Percentiles rank a stretch among this genome's conserved stretches.
phyloP scores from a whole-genome alignment of 2,329 filamentous ascomycete species.

The Macrophomina pseudophaseolina region DNA sequence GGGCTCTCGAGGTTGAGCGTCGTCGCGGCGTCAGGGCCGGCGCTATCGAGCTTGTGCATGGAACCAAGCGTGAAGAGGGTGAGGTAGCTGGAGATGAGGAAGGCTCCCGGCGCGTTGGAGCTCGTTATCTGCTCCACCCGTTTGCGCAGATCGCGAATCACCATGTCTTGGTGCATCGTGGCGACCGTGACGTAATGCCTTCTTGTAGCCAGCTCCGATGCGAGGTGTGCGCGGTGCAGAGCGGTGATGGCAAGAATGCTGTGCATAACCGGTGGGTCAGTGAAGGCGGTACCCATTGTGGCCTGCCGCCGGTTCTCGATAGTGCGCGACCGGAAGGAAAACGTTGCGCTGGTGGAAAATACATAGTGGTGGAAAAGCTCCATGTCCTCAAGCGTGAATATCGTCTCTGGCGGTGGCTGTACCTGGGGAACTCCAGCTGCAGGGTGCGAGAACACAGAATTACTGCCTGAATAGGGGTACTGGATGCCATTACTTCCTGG shows the following conservation, averaged over 20 bases:
- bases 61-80: slow-evolving; percentile 4
- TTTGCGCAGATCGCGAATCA: background rate
- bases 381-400: slow-evolving; percentile 34
- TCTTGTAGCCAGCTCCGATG: background rate
- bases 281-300: slow-evolving; percentile 41
- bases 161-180: background rate
- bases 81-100: slow-evolving; percentile 16
- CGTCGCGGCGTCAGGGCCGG: background rate
- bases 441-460: background rate
- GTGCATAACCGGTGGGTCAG: slow-evolving; percentile 51
- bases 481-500: background rate
- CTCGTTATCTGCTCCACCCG: slow-evolving; percentile 9
- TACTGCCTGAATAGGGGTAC: background rate
- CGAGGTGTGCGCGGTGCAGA: slow-evolving; percentile 38
- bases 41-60: slow-evolving; percentile 8
- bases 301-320: slow-evolving; percentile 32
- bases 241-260: slow-evolving; percentile 51
- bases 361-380: slow-evolving; percentile 41
- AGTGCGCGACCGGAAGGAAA: slow-evolving; percentile 30
- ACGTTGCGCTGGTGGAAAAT: slow-evolving; percentile 35
- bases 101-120: slow-evolving; percentile 1
- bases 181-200: background rate
- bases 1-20: slow-evolving; percentile 8
- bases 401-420: background rate
- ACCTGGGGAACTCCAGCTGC: background rate